Evolutionary conservation across 208 protist genomes (phyloP).

Genomic region (Acanthamoeba healyi): DNA sequence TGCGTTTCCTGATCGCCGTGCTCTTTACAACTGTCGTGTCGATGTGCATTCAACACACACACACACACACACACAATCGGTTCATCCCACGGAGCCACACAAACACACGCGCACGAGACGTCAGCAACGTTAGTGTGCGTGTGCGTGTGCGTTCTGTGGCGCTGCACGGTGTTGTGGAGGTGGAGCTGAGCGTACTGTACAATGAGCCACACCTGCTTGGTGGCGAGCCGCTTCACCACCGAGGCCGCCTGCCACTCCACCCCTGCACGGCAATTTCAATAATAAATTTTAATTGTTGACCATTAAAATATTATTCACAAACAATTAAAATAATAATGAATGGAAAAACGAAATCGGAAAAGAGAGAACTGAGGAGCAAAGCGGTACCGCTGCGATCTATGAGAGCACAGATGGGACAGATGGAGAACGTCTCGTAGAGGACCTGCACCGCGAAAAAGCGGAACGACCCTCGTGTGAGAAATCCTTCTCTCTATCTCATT

Average conservation of each 20-base stretch:
- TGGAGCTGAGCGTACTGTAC: constrained; percentile 46
- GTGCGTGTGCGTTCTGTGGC: too few relatives aligned
- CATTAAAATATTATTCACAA: too few relatives aligned
- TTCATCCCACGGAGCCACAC: too few relatives aligned
- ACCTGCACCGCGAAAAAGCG: not conserved
- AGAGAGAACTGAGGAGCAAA: not conserved
- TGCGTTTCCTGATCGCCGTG: constrained; percentile 57
- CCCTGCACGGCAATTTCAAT: not conserved
- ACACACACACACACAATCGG: too few relatives aligned
- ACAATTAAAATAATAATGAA: not conserved
- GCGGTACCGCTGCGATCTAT: constrained; percentile 26
- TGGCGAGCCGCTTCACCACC: constrained; percentile 33
- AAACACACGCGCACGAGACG: too few relatives aligned
- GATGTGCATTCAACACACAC: not conserved
- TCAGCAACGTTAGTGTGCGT: too few relatives aligned
- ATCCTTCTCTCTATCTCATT: not conserved
- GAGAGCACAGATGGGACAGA: constrained; percentile 41
- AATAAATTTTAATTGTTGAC: not conserved
- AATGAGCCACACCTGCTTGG: constrained; percentile 27
- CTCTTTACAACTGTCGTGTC: constrained; percentile 16
- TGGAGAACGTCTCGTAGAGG: constrained; percentile 53
- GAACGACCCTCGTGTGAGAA: not conserved
- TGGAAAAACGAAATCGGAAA: not conserved
- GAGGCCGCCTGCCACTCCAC: constrained; percentile 44
- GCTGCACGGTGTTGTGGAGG: too few relatives aligned